Percentiles rank a stretch among this genome's conserved stretches.
Conservation (phyloP, 768 basidiomycete genomes). For the Xerocomellus amylosporus region DNA sequence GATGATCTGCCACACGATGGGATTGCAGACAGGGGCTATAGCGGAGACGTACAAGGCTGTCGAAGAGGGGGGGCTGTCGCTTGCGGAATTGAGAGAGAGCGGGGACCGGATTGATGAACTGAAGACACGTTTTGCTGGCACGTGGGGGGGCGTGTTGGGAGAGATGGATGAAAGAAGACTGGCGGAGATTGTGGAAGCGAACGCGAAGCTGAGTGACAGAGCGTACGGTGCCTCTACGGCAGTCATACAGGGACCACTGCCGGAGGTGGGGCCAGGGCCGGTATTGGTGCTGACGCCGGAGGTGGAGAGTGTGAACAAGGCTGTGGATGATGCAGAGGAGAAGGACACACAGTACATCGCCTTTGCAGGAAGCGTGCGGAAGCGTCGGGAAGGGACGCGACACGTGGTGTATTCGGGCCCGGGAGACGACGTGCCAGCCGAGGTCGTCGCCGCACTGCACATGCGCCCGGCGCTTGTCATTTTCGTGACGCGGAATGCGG, state of each 20-base stretch:
- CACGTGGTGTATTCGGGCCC: conserved; percentile 47
- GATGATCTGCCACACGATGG: conserved; percentile 69
- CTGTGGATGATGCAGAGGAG: conserved; percentile 57
- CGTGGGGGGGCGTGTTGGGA: conserved; percentile 41
- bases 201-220: conserved; percentile 40
- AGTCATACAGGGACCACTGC: conserved; percentile 41
- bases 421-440: conserved; percentile 1
- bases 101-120: conserved; percentile 45
- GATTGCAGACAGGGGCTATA: conserved; percentile 51
- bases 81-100: conserved; percentile 41
- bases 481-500: conserved; percentile 59
- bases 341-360: conserved; percentile 51
- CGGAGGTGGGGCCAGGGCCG: conserved; percentile 31
- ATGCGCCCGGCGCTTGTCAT: conserved; percentile 24
- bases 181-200: conserved; percentile 35
- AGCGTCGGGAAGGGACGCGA: conserved; percentile 29
- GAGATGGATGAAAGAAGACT: conserved; percentile 27
- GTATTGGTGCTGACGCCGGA: conserved; percentile 55
- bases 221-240: conserved; percentile 50
- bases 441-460: conserved; percentile 5
- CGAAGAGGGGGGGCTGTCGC: conserved; percentile 39
- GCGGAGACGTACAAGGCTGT: conserved; percentile 51
- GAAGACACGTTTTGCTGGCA: conserved; percentile 50
- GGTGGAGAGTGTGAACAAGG: conserved; percentile 56
- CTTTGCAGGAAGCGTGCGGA: conserved; percentile 41